A percentile compares a stretch with the other conserved stretches of the same genome.
Evolutionary conservation across 2,329 filamentous ascomycete genomes (phyloP).

Genomic region (Ophiosphaerella herpotricha): DNA sequence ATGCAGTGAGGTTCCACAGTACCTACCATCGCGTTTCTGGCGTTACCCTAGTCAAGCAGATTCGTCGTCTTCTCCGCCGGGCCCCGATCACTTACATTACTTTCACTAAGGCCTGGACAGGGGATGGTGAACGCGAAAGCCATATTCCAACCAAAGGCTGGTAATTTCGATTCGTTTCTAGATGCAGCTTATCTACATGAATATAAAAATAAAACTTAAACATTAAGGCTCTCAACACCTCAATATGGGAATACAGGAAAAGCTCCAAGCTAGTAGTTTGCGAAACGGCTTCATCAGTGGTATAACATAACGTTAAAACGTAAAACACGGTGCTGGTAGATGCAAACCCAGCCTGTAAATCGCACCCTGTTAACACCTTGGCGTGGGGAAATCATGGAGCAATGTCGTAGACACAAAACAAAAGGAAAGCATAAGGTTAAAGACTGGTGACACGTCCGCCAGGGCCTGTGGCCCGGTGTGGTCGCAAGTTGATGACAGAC

Average conservation of each 20-base stretch:
- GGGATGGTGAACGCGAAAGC: too few relatives aligned
- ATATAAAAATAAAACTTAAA: too few relatives aligned
- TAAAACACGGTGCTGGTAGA: conserved; percentile 7
- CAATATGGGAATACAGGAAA: conserved; percentile 1
- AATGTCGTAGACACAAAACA: neutral
- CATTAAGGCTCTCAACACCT: neutral
- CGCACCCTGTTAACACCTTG: neutral
- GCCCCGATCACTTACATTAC: too few relatives aligned
- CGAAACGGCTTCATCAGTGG: conserved; percentile 13
- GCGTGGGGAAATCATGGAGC: neutral
- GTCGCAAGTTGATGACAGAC: conserved; percentile 69
- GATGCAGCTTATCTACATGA: too few relatives aligned
- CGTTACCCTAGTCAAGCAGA: too few relatives aligned
- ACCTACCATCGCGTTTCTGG: too few relatives aligned
- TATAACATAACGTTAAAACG: conserved; percentile 22
- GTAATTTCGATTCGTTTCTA: too few relatives aligned
- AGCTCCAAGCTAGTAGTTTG: neutral
- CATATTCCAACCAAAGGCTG: too few relatives aligned
- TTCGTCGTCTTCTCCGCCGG: too few relatives aligned
- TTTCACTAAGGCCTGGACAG: too few relatives aligned
- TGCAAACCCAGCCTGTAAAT: conserved; percentile 3
- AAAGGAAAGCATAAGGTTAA: conserved; percentile 19
- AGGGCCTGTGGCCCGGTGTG: conserved; percentile 28
- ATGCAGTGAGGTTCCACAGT: too few relatives aligned
- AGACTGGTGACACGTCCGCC: conserved; percentile 40